Evolutionary conservation across 2,329 filamentous ascomycete species (phyloP).

Genomic region (Neopestalotiopsis clavispora): DNA sequence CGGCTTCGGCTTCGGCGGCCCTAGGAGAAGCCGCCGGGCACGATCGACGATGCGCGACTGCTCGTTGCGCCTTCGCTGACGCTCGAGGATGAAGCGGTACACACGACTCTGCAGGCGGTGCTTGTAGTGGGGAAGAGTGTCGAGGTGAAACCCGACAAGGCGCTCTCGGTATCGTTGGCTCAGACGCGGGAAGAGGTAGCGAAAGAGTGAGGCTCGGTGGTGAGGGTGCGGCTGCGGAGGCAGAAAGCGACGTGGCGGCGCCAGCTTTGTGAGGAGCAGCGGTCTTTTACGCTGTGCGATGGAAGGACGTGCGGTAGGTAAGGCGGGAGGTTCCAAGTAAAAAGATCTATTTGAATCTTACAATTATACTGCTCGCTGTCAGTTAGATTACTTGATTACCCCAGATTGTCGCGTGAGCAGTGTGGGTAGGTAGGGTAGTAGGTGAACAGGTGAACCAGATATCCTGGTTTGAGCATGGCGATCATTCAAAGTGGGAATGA

Average conservation of each 20-base stretch:
- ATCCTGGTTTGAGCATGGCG: not conserved
- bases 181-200: slow-evolving; percentile 71
- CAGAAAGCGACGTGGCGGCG: slow-evolving; percentile 45
- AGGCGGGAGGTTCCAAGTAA: not conserved
- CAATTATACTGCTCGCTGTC: not conserved
- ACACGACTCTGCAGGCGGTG: slow-evolving; percentile 76
- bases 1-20: slow-evolving; percentile 32
- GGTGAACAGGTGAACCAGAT: too few relatives aligned
- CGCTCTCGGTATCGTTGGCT: slow-evolving; percentile 68
- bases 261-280: slow-evolving; percentile 42
- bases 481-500: not conserved
- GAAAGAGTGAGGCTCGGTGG: slow-evolving; percentile 57
- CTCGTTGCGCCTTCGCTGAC: slow-evolving; percentile 60
- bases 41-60: slow-evolving; percentile 53
- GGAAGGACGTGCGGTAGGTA: not conserved
- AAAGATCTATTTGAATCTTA: not conserved
- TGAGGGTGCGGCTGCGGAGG: slow-evolving; percentile 43
- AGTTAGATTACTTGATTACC: not conserved
- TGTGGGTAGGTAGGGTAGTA: not conserved
- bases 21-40: slow-evolving; percentile 51
- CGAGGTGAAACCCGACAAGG: slow-evolving; percentile 73
- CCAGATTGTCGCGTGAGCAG: not conserved
- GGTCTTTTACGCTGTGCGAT: not conserved
- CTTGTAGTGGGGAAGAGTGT: slow-evolving; percentile 74
- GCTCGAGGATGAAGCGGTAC: slow-evolving; percentile 73